Conservation (phyloP, 805 yeast genomes). For the Yamadazyma kitorensis region DNA sequence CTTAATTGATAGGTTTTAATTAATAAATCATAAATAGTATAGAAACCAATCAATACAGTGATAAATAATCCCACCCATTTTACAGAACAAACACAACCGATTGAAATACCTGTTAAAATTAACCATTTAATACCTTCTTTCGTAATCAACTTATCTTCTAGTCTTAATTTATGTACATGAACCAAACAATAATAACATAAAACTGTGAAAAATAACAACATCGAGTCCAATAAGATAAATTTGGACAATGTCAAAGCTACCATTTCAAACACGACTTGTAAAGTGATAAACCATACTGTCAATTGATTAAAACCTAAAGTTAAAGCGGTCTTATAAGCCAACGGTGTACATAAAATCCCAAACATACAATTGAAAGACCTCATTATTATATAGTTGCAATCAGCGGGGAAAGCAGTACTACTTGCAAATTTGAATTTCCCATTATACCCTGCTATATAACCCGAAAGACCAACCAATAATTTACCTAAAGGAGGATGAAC, state of each 20-base stretch:
- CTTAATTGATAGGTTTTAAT: slow-evolving; percentile 40
- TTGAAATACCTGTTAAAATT: slow-evolving; percentile 57
- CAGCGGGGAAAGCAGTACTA: slow-evolving; percentile 72
- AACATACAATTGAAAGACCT: slow-evolving; percentile 83
- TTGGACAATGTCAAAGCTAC: slow-evolving; percentile 83
- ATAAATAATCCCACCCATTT: slow-evolving; percentile 83
- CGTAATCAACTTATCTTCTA: slow-evolving; percentile 34
- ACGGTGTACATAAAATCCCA: slow-evolving; percentile 80
- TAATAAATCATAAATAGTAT: slow-evolving; percentile 52
- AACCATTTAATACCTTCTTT: slow-evolving; percentile 52
- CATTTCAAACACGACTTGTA: slow-evolving; percentile 79
- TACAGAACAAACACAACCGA: slow-evolving; percentile 82
- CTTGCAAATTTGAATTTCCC: slow-evolving; percentile 90
- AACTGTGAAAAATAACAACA: slow-evolving; percentile 84
- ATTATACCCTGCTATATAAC: slow-evolving; percentile 77
- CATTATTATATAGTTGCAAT: slow-evolving; percentile 79
- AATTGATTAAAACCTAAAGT: slow-evolving; percentile 68
- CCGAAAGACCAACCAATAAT: slow-evolving; percentile 75
- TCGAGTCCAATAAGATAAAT: slow-evolving; percentile 88
- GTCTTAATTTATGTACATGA: slow-evolving; percentile 49
- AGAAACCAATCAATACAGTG: slow-evolving; percentile 58
- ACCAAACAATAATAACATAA: slow-evolving; percentile 33
- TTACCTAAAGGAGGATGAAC: slow-evolving; percentile 89
- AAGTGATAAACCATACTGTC: slow-evolving; percentile 73
- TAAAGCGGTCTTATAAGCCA: slow-evolving; percentile 80